phyloP scores from a whole-genome alignment of 179 eudicot species.

The Heliamphora pulchella region DNA sequence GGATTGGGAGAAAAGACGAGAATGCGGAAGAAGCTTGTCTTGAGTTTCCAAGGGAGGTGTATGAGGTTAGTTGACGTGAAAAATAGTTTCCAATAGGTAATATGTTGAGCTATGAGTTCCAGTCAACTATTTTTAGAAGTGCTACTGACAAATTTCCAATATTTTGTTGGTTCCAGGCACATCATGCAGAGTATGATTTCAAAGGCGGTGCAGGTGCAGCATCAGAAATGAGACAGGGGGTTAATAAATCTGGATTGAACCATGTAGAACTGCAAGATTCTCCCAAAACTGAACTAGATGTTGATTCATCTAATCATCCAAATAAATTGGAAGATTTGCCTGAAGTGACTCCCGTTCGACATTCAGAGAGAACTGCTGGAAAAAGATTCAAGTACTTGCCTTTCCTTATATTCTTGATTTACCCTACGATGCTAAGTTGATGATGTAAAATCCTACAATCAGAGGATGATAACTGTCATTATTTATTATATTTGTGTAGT shows the following conservation, averaged over 20 bases:
- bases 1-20: conserved; percentile 87
- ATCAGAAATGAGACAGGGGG: conserved; percentile 28
- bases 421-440: background rate
- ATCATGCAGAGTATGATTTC: conserved; percentile 49
- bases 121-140: background rate
- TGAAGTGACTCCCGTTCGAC: conserved; percentile 60
- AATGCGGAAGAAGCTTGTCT: conserved; percentile 77
- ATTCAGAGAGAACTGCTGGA: conserved; percentile 75
- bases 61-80: conserved; percentile 39
- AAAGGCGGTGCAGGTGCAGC: conserved; percentile 82
- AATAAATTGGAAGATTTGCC: conserved; percentile 23
- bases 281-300: conserved; percentile 37
- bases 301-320: conserved; percentile 39
- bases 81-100: conserved; percentile 4
- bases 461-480: background rate
- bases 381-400: conserved; percentile 59
- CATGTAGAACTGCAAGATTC: conserved; percentile 30
- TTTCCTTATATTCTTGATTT: background rate
- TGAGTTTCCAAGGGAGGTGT: conserved; percentile 65
- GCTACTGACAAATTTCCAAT: background rate
- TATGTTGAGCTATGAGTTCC: background rate
- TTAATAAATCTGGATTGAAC: conserved; percentile 24
- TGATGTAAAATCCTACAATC: background rate
- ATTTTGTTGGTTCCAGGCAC: conserved; percentile 31
- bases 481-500: background rate